phyloP scores from a whole-genome alignment of 306 rosid genomes.

The Casuarina equisetifolia region DNA sequence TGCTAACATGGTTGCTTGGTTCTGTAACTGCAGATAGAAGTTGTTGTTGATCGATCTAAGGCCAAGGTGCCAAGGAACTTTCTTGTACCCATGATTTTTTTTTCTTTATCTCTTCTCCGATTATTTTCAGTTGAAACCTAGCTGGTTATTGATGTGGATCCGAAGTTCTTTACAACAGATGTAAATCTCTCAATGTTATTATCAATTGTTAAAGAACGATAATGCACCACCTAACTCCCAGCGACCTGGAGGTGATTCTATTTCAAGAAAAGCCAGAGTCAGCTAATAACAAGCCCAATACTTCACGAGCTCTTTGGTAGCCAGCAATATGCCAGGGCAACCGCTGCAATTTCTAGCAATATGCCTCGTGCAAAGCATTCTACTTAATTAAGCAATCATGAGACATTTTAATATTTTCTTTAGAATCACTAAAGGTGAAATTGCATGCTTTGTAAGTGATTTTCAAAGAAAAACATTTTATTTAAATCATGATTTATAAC shows the following conservation, averaged over 20 bases:
- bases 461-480: too few species aligned
- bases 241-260: not conserved
- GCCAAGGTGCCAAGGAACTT: not conserved
- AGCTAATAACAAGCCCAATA: not conserved
- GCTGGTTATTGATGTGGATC: not conserved
- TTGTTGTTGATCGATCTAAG: not conserved
- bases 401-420: too few species aligned
- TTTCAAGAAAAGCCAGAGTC: not conserved
- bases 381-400: too few species aligned
- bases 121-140: not conserved
- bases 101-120: not conserved
- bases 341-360: not conserved
- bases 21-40: slow-evolving; percentile 4
- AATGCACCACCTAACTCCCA: not conserved
- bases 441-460: too few species aligned
- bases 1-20: not conserved
- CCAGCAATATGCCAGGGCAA: not conserved
- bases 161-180: not conserved
- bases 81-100: not conserved
- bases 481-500: too few species aligned
- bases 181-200: not conserved
- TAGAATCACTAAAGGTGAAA: too few species aligned
- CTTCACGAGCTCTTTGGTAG: not conserved
- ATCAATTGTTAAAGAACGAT: not conserved
- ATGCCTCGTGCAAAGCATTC: too few species aligned